These are phyloP conservation scores for Aspergillus aculeatinus DNA, from an alignment of 2,329 filamentous ascomycete genomes.

Conservation along the genomic window DNA sequence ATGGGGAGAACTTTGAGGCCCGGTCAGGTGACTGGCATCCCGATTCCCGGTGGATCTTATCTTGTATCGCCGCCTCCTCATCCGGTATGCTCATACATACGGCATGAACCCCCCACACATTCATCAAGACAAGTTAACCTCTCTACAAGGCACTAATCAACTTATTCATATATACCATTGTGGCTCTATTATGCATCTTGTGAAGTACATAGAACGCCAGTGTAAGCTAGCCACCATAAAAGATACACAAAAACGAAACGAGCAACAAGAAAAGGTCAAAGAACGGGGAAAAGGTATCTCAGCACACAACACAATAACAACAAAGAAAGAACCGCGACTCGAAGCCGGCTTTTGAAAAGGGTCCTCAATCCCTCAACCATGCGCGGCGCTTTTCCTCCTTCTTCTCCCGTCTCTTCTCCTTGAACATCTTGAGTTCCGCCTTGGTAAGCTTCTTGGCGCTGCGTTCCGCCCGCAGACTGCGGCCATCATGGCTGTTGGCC, in stretches of 20 bases:
- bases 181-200: constrained; percentile 15
- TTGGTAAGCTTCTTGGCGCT: constrained; percentile 80
- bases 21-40: constrained; percentile 15
- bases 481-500: constrained; percentile 84
- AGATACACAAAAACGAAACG: constrained; percentile 8
- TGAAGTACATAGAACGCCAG: constrained; percentile 13
- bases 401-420: constrained; percentile 80
- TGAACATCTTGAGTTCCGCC: constrained; percentile 84
- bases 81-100: background rate
- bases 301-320: constrained; percentile 12
- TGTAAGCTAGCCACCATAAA: background rate
- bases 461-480: constrained; percentile 87
- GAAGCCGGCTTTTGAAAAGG: too few relatives aligned
- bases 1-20: constrained; percentile 10
- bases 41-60: background rate
- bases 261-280: background rate
- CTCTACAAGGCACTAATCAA: background rate
- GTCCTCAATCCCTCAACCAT: constrained; percentile 76
- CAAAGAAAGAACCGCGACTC: background rate
- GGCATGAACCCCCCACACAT: too few relatives aligned
- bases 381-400: constrained; percentile 94
- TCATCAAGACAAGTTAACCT: background rate
- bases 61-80: background rate
- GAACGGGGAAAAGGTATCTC: constrained; percentile 11
- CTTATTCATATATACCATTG: background rate